Evolutionary conservation across 2,329 filamentous ascomycete species (phyloP).

Genomic region (Colletotrichum tabaci): DNA sequence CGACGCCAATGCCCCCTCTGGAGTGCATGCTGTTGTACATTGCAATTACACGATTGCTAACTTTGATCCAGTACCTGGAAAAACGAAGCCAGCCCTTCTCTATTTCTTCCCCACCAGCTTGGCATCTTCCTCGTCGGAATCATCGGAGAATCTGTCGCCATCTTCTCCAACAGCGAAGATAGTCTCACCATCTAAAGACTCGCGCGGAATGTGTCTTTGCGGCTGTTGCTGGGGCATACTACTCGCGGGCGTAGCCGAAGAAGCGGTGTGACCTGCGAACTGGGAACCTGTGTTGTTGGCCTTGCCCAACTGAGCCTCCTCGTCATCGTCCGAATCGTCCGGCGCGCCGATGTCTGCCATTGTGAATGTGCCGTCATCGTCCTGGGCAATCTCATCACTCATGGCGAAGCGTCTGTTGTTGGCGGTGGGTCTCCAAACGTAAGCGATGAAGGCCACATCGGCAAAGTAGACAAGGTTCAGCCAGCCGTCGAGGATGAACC

Average conservation of each 20-base stretch:
- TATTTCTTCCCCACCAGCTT: slow-evolving; percentile 67
- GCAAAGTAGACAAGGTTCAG: slow-evolving; percentile 95
- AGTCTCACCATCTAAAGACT: slow-evolving; percentile 86
- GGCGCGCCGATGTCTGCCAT: slow-evolving; percentile 90
- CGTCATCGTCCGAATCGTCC: slow-evolving; percentile 73
- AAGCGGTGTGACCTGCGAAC: slow-evolving; percentile 38
- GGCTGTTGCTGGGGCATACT: slow-evolving; percentile 39
- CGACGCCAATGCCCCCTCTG: slow-evolving; percentile 25
- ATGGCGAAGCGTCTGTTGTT: slow-evolving; percentile 98
- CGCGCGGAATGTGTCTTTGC: slow-evolving; percentile 60
- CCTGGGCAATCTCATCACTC: slow-evolving; percentile 98
- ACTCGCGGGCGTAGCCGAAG: slow-evolving; percentile 28
- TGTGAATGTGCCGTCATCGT: slow-evolving; percentile 95
- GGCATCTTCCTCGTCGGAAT: slow-evolving; percentile 75
- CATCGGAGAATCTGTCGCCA: slow-evolving; percentile 85
- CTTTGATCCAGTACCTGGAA: slow-evolving; percentile 16
- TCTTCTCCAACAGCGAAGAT: slow-evolving; percentile 96
- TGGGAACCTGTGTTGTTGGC: slow-evolving; percentile 45
- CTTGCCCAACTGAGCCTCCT: slow-evolving; percentile 67
- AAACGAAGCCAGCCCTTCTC: slow-evolving; percentile 19
- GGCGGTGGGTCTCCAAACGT: slow-evolving; percentile 95
- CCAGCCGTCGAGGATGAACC: slow-evolving; percentile 99
- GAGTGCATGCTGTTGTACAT: slow-evolving; percentile 36
- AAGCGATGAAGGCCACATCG: slow-evolving; percentile 93
- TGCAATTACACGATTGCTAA: slow-evolving; percentile 36